phyloP scores from a whole-genome alignment of 2,329 filamentous ascomycete species.

The Penicillium sp. region DNA sequence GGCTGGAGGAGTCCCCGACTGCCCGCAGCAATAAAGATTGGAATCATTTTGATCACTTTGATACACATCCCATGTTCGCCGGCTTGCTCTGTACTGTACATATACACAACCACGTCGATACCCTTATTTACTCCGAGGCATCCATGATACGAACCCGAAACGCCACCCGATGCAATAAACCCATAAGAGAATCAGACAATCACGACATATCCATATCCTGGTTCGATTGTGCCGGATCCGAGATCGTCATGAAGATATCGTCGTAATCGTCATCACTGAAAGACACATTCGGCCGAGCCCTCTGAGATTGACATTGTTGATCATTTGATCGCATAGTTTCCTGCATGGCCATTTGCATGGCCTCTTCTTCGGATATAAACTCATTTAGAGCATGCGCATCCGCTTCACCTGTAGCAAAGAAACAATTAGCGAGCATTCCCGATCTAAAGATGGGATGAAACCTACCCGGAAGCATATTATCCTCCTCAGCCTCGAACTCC shows the following conservation, averaged over 20 bases:
- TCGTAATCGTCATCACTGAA: conserved; percentile 58
- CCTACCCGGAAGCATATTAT: conserved; percentile 27
- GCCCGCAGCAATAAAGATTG: conserved; percentile 54
- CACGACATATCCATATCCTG: conserved; percentile 42
- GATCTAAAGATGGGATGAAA: not conserved
- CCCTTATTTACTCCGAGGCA: conserved; percentile 25
- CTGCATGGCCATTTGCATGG: conserved; percentile 30
- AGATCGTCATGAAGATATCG: conserved; percentile 60
- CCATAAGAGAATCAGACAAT: conserved; percentile 1
- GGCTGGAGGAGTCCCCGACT: conserved; percentile 55
- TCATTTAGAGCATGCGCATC: conserved; percentile 34
- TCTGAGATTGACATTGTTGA: not conserved
- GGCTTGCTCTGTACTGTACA: conserved; percentile 25
- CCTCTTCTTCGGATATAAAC: conserved; percentile 34
- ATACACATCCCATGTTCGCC: conserved; percentile 12
- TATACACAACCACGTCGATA: conserved; percentile 30
- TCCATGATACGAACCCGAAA: conserved; percentile 4
- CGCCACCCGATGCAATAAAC: conserved; percentile 16
- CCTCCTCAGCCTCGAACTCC: conserved; percentile 22
- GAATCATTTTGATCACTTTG: conserved; percentile 3
- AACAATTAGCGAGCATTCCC: conserved; percentile 1
- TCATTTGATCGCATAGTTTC: conserved; percentile 16
- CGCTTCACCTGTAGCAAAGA: conserved; percentile 18
- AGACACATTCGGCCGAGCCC: conserved; percentile 14
- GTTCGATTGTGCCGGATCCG: conserved; percentile 41